A percentile compares a stretch with the other conserved stretches of the same genome.
phyloP scores from a whole-genome alignment of 495 filamentous ascomycete species.

The Xylaria curta region DNA sequence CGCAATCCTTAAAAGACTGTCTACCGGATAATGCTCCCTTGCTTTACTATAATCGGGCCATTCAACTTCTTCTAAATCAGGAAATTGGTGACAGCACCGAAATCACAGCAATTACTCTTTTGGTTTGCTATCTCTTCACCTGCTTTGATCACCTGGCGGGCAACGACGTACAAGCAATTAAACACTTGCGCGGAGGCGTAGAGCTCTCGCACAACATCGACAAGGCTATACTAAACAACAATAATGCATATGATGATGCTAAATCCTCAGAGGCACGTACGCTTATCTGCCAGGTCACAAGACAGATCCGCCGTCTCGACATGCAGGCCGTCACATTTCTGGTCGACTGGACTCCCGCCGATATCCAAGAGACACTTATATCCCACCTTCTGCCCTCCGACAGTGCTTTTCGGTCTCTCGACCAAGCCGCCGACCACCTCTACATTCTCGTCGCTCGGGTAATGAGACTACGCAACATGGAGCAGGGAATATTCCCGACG shows the following conservation, averaged over 20 bases:
- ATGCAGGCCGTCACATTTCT: constrained; percentile 37
- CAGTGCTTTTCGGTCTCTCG: constrained; percentile 21
- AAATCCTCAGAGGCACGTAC: background rate
- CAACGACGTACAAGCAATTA: constrained; percentile 29
- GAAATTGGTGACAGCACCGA: constrained; percentile 9
- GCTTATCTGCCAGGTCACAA: constrained; percentile 25
- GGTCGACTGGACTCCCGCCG: constrained; percentile 27
- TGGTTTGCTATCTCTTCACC: constrained; percentile 36
- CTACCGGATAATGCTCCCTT: constrained; percentile 22
- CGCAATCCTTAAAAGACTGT: constrained; percentile 8
- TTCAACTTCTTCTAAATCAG: constrained; percentile 29
- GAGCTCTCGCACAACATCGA: constrained; percentile 26
- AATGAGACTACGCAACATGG: constrained; percentile 26
- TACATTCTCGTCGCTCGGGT: constrained; percentile 24
- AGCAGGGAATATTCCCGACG: background rate
- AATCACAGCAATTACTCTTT: constrained; percentile 27
- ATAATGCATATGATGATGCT: constrained; percentile 7
- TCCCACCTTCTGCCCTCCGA: background rate
- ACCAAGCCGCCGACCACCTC: constrained; percentile 30
- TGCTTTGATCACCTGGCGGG: constrained; percentile 33
- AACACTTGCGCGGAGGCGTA: constrained; percentile 30
- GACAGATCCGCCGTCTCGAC: constrained; percentile 36
- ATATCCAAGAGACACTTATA: constrained; percentile 18
- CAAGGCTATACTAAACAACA: constrained; percentile 13
- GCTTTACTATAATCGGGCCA: constrained; percentile 31